Evolutionary conservation across 73 alveolate species (phyloP).

Genomic region (Diophrys sp.): DNA sequence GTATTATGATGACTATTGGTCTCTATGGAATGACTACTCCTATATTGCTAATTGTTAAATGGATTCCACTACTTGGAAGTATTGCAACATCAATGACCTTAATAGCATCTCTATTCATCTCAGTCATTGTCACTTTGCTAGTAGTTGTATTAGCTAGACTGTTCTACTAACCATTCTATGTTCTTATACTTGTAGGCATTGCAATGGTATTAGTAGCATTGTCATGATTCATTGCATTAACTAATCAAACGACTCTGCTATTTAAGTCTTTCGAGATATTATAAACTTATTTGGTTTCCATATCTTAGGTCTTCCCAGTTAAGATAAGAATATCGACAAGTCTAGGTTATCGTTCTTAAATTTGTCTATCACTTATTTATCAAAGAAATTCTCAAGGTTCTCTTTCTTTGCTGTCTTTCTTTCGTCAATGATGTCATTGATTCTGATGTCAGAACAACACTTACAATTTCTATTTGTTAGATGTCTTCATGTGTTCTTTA

Average conservation of each 20-base stretch:
- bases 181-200: neutral
- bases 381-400: neutral
- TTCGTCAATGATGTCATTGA: neutral
- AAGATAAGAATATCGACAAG: conserved; percentile 10
- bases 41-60: too few species aligned
- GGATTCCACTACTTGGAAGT: neutral
- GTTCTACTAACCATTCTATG: too few species aligned
- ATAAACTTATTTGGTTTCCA: conserved; percentile 28
- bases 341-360: neutral
- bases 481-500: neutral
- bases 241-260: conserved; percentile 33
- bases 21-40: neutral
- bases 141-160: neutral
- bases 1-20: neutral
- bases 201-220: neutral
- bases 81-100: neutral
- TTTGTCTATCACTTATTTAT: conserved; percentile 1
- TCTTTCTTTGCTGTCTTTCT: neutral
- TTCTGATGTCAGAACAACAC: too few species aligned
- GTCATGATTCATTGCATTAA: neutral
- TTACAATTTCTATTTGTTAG: neutral
- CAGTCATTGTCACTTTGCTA: too few species aligned
- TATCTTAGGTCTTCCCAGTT: conserved; percentile 20
- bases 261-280: conserved; percentile 10
- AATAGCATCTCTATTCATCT: too few species aligned